Evolutionary conservation across 1,139 yeast species (phyloP).

Genomic region (Hansenula sp.): DNA sequence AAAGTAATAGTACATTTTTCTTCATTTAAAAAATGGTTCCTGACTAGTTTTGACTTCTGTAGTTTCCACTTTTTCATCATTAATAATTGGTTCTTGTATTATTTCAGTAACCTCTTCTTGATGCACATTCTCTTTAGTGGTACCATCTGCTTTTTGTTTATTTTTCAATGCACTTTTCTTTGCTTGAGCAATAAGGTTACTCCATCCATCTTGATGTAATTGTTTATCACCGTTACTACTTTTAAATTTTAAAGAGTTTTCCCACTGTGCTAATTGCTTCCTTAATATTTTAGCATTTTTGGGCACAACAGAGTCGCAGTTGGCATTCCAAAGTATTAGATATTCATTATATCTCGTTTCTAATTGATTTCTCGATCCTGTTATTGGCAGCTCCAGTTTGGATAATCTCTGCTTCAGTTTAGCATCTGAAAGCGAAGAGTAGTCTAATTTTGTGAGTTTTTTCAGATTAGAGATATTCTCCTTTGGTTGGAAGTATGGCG

Average conservation of each 20-base stretch:
- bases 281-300: constrained; percentile 49
- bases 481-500: constrained; percentile 6
- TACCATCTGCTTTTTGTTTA: constrained; percentile 5
- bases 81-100: background rate
- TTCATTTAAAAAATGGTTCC: background rate
- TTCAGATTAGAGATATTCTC: constrained; percentile 5
- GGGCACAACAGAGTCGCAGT: constrained; percentile 73
- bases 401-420: constrained; percentile 59
- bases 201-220: constrained; percentile 45
- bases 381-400: constrained; percentile 49
- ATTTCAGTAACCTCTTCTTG: background rate
- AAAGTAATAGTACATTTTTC: background rate
- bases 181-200: constrained; percentile 48
- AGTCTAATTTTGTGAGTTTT: constrained; percentile 58
- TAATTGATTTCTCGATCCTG: constrained; percentile 60
- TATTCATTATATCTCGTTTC: constrained; percentile 76
- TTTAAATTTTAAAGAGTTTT: constrained; percentile 30
- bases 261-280: constrained; percentile 67
- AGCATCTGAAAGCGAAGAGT: constrained; percentile 51
- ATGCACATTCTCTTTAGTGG: background rate
- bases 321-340: constrained; percentile 77
- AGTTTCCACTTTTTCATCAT: background rate
- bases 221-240: constrained; percentile 23
- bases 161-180: constrained; percentile 26
- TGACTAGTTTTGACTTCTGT: background rate